These are phyloP conservation scores for Salix brachista DNA, from an alignment of 345 rosid species.

Conservation along the genomic window DNA sequence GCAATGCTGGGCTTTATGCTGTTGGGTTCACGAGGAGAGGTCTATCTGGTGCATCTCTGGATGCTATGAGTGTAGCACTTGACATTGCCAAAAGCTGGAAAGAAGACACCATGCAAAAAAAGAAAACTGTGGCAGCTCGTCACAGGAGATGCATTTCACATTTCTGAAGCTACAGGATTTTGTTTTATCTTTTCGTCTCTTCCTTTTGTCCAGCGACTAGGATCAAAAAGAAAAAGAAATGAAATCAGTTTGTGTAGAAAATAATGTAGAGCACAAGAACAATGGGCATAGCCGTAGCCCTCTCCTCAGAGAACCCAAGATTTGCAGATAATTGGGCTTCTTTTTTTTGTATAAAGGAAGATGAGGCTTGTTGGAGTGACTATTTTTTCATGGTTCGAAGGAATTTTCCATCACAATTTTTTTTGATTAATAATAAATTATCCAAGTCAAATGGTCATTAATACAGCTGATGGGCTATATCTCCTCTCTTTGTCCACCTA, in stretches of 20 bases:
- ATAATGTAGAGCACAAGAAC: slow-evolving; percentile 17
- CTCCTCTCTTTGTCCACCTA: slow-evolving; percentile 15
- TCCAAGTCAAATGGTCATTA: slow-evolving; percentile 23
- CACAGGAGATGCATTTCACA: slow-evolving; percentile 31
- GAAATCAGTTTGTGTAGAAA: slow-evolving; percentile 13
- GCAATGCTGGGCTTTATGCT: slow-evolving; percentile 71
- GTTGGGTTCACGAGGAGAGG: slow-evolving; percentile 94
- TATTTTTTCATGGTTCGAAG: neutral
- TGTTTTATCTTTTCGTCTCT: neutral
- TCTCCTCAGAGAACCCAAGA: slow-evolving; percentile 36
- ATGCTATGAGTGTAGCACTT: slow-evolving; percentile 15
- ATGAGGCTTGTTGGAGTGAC: slow-evolving; percentile 40
- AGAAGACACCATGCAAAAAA: slow-evolving; percentile 27
- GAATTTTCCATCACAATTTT: slow-evolving; percentile 9
- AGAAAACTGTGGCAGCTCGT: slow-evolving; percentile 10
- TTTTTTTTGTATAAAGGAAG: slow-evolving; percentile 36
- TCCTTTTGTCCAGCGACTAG: neutral
- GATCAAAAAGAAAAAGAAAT: neutral
- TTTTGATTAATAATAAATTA: slow-evolving; percentile 1
- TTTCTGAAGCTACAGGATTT: neutral
- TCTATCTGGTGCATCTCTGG: slow-evolving; percentile 65
- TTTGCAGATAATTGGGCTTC: slow-evolving; percentile 15
- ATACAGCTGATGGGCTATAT: slow-evolving; percentile 26
- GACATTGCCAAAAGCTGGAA: slow-evolving; percentile 28
- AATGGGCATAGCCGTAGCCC: slow-evolving; percentile 36